Conservation (phyloP, 2,329 filamentous ascomycete genomes). For the Colletotrichum sansevieriae region DNA sequence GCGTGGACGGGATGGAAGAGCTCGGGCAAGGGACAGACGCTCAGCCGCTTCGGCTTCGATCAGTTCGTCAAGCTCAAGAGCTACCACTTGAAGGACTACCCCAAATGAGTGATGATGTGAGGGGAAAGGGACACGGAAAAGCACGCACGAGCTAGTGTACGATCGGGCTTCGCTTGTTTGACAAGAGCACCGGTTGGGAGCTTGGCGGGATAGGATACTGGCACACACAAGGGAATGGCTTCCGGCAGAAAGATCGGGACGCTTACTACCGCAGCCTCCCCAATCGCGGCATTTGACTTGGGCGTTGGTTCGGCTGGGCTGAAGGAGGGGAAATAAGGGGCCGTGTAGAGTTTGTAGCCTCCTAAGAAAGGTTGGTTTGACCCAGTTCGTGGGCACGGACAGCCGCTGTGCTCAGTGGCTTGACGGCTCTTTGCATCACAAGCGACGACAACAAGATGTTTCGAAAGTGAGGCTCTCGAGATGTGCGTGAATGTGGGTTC, state of each 20-base stretch:
- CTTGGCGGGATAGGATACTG: not conserved
- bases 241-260: not conserved
- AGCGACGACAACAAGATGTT: not conserved
- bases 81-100: conserved; percentile 89
- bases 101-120: conserved; percentile 60
- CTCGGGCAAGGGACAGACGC: conserved; percentile 89
- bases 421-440: conserved; percentile 5
- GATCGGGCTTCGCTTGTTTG: not conserved
- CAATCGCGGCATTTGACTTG: not conserved
- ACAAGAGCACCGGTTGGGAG: conserved; percentile 14
- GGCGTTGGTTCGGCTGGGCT: not conserved
- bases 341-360: not conserved
- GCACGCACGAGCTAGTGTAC: conserved; percentile 2
- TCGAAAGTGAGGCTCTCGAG: conserved; percentile 1
- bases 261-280: not conserved
- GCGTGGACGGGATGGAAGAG: conserved; percentile 99
- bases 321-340: not conserved
- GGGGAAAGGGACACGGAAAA: not conserved
- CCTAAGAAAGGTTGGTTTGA: not conserved
- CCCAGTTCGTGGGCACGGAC: not conserved
- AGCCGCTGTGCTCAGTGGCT: not conserved
- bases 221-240: conserved; percentile 6
- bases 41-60: conserved; percentile 92
- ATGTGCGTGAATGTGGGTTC: not conserved
- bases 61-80: conserved; percentile 98